phyloP scores from a whole-genome alignment of 2,329 filamentous ascomycete genomes.

The Alternaria metachromatica region DNA sequence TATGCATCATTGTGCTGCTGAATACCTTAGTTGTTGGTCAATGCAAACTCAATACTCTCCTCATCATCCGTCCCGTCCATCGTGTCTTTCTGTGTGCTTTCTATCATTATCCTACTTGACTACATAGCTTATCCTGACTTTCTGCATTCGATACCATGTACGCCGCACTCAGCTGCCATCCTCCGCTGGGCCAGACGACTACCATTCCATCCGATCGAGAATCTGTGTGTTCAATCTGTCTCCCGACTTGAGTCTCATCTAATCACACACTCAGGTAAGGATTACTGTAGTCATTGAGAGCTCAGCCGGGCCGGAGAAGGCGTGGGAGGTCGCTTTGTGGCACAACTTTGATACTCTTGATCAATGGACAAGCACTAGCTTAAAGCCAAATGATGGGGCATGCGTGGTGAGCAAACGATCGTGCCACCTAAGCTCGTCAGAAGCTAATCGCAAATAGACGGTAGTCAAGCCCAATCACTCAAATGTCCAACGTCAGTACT shows the following conservation, averaged over 20 bases:
- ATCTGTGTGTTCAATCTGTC: constrained; percentile 37
- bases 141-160: constrained; percentile 49
- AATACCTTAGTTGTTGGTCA: constrained; percentile 5
- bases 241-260: constrained; percentile 17
- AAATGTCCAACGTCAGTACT: constrained; percentile 57
- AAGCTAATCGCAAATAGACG: constrained; percentile 26
- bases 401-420: constrained; percentile 27
- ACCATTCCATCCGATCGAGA: constrained; percentile 56
- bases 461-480: constrained; percentile 20
- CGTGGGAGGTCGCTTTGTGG: constrained; percentile 80
- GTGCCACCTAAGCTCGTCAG: neutral
- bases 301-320: constrained; percentile 59
- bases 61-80: neutral
- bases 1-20: constrained; percentile 7
- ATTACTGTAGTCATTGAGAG: constrained; percentile 77
- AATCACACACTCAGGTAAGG: constrained; percentile 48
- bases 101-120: constrained; percentile 1
- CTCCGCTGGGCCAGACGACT: constrained; percentile 78
- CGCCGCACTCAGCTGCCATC: constrained; percentile 67
- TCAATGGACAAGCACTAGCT: constrained; percentile 63
- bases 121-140: neutral
- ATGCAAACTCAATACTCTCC: constrained; percentile 3
- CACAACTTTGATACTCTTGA: constrained; percentile 66
- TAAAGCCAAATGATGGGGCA: constrained; percentile 54
- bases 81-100: constrained; percentile 4